Conservation (phyloP, 2,329 filamentous ascomycete species). For the Nemania diffusa region DNA sequence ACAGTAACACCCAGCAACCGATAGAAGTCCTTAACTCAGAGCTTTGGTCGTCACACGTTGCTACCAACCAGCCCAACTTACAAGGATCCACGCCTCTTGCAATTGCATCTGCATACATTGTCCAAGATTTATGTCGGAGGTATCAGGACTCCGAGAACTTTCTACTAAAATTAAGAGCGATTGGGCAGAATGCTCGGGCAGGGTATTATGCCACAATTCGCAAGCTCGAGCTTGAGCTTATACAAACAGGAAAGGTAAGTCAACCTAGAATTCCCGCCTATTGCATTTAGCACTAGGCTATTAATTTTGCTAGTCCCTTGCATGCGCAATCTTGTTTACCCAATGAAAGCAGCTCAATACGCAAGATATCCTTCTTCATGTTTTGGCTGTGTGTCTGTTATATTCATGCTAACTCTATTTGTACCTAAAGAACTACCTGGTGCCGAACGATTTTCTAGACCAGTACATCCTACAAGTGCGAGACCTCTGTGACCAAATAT, state of each 20-base stretch:
- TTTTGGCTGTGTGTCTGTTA: background rate
- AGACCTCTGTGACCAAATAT: slow-evolving; percentile 57
- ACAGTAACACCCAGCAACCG: slow-evolving; percentile 44
- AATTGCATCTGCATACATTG: slow-evolving; percentile 51
- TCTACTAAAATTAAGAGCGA: slow-evolving; percentile 47
- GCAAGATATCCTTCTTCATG: background rate
- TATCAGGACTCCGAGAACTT: slow-evolving; percentile 51
- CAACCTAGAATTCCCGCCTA: background rate
- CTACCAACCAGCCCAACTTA: slow-evolving; percentile 46
- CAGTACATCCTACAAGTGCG: slow-evolving; percentile 56
- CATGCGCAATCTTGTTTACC: too few species aligned
- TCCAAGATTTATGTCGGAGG: slow-evolving; percentile 50
- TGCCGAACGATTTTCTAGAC: slow-evolving; percentile 52
- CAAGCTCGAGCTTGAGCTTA: slow-evolving; percentile 62
- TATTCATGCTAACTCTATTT: slow-evolving; percentile 15
- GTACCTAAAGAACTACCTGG: slow-evolving; percentile 14
- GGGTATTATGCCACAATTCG: slow-evolving; percentile 56
- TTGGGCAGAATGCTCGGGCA: slow-evolving; percentile 52
- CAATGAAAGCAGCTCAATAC: background rate
- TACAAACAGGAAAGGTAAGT: slow-evolving; percentile 62
- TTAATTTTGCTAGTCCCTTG: background rate
- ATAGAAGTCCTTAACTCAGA: slow-evolving; percentile 54
- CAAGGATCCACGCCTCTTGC: slow-evolving; percentile 49
- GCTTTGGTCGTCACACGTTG: slow-evolving; percentile 56
- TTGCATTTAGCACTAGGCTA: background rate